phyloP scores from a whole-genome alignment of 441 rosid genomes.

The Jatropha podagrica region DNA sequence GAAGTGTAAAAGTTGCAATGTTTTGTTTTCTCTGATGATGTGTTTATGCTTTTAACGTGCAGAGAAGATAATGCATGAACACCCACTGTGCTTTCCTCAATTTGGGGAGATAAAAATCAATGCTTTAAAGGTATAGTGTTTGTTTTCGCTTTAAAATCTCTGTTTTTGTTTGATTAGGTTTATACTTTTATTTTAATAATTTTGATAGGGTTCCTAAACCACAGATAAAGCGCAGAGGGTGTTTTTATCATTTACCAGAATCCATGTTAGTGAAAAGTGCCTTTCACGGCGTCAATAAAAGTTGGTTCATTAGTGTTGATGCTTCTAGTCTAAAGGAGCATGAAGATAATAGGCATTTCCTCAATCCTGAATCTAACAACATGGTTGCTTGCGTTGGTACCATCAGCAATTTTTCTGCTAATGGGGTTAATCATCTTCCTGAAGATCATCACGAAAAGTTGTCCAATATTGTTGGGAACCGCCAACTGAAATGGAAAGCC shows the following conservation, averaged over 20 bases:
- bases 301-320: conserved; percentile 57
- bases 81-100: conserved; percentile 45
- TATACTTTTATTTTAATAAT: background rate
- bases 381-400: conserved; percentile 1
- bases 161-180: background rate
- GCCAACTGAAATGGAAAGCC: conserved; percentile 13
- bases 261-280: conserved; percentile 48
- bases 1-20: background rate
- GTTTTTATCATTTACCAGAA: conserved; percentile 46
- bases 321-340: conserved; percentile 31
- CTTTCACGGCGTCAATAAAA: conserved; percentile 38
- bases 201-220: background rate
- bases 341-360: conserved; percentile 13
- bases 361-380: too few species aligned
- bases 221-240: conserved; percentile 58
- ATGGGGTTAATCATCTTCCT: conserved; percentile 22
- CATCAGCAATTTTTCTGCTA: conserved; percentile 16
- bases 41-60: conserved; percentile 12
- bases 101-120: conserved; percentile 43
- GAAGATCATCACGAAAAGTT: conserved; percentile 18
- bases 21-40: background rate
- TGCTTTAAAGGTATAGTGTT: conserved; percentile 45
- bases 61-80: conserved; percentile 55
- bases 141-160: background rate
- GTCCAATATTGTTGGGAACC: conserved; percentile 14